phyloP scores from a whole-genome alignment of 2,329 filamentous ascomycete species.

The Cryphonectria radicalis region DNA sequence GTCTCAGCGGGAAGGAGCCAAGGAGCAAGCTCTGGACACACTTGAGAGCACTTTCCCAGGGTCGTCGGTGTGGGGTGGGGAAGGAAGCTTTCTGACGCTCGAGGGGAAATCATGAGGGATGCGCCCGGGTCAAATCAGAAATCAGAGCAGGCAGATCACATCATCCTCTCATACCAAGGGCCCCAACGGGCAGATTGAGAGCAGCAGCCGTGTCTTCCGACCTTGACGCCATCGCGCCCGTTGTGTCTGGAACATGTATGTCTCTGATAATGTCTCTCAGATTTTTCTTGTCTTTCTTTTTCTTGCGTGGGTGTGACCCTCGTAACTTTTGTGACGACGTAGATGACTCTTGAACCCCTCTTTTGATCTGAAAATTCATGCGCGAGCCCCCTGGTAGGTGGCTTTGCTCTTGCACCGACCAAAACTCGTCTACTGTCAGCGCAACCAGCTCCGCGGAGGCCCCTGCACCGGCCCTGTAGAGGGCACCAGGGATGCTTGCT shows the following conservation, averaged over 20 bases:
- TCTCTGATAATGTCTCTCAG: background rate
- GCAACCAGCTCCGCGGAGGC: conserved; percentile 9
- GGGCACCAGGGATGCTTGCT: no score
- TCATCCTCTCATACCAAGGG: background rate
- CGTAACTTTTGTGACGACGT: background rate
- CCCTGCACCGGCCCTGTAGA: background rate
- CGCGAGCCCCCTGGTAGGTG: conserved; percentile 8
- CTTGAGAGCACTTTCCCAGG: background rate
- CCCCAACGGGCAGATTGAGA: background rate
- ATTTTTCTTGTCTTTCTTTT: background rate
- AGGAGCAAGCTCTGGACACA: background rate
- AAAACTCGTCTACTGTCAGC: background rate
- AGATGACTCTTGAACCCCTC: background rate
- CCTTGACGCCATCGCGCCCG: conserved; percentile 1
- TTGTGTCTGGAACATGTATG: background rate
- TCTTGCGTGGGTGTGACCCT: background rate
- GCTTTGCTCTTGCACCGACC: conserved; percentile 1
- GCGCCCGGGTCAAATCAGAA: conserved; percentile 4
- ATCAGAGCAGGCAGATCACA: conserved; percentile 4
- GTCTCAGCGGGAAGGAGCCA: conserved; percentile 8
- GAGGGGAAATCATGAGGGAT: conserved; percentile 6
- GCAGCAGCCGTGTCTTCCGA: background rate
- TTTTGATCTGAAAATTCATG: conserved; percentile 10
- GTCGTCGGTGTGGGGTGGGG: conserved; percentile 5
- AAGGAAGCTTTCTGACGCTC: background rate